phyloP scores from a whole-genome alignment of 352 stramenopile genomes.

The Pythium rishiriense region DNA sequence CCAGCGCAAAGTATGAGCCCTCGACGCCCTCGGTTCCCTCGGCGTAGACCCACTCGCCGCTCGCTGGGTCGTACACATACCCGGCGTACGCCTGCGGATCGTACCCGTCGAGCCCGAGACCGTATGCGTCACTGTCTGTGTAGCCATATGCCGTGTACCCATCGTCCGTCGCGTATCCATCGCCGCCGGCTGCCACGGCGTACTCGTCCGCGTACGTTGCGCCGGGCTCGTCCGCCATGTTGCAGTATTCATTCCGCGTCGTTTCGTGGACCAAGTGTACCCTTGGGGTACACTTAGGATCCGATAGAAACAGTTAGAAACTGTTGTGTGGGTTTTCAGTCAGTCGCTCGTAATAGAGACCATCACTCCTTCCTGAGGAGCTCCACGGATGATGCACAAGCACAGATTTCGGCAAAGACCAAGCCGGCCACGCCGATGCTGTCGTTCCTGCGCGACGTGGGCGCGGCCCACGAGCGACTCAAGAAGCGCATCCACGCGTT shows the following conservation, averaged over 20 bases:
- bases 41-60: slow-evolving; percentile 14
- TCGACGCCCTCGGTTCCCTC: background rate
- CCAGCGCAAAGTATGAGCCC: slow-evolving; percentile 25
- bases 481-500: slow-evolving; percentile 93
- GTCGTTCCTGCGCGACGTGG: slow-evolving; percentile 74
- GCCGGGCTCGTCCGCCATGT: background rate
- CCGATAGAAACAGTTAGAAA: slow-evolving; percentile 7
- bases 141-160: background rate
- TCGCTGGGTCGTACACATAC: slow-evolving; percentile 15
- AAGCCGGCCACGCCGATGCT: slow-evolving; percentile 38
- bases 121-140: background rate
- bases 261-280: background rate
- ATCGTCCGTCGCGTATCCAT: background rate
- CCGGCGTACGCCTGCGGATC: background rate
- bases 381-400: background rate
- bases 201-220: background rate
- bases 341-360: background rate
- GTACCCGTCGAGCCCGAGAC: background rate
- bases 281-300: background rate
- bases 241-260: background rate
- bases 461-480: slow-evolving; percentile 81
- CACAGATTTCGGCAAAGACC: background rate
- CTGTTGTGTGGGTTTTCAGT: background rate
- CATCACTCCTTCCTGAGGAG: slow-evolving; percentile 13
- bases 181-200: background rate